Percentiles rank a stretch among this genome's conserved stretches.
phyloP scores from a whole-genome alignment of 208 protist genomes.

The Leishmania martiniquensis region DNA sequence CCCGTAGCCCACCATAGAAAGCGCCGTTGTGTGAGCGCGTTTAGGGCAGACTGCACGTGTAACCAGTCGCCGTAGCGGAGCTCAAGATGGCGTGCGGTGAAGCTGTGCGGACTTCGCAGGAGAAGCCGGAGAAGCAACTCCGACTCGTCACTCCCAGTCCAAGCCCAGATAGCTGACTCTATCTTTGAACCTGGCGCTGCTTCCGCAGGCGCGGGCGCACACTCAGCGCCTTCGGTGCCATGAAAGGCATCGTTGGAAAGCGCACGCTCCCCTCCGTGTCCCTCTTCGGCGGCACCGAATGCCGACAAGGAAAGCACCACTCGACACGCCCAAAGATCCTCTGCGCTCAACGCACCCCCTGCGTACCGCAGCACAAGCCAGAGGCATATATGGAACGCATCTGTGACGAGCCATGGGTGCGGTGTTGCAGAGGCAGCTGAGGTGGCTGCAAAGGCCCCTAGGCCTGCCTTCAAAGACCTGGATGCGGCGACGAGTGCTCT shows the following conservation, averaged over 20 bases:
- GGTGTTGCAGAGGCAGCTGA: constrained; percentile 5
- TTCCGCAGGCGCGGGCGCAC: neutral
- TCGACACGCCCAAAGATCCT: constrained; percentile 42
- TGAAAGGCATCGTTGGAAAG: neutral
- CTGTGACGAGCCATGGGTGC: constrained; percentile 41
- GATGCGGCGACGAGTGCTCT: constrained; percentile 16
- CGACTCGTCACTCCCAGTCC: constrained; percentile 36
- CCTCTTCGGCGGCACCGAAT: neutral
- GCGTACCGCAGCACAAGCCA: constrained; percentile 61
- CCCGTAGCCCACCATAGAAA: constrained; percentile 24
- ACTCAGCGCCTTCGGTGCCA: neutral
- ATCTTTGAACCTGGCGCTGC: neutral
- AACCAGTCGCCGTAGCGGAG: constrained; percentile 57
- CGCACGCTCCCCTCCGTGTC: neutral
- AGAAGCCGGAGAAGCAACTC: constrained; percentile 72
- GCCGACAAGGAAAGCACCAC: constrained; percentile 19
- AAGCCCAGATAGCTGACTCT: neutral
- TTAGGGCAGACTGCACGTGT: constrained; percentile 47
- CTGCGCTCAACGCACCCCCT: constrained; percentile 29
- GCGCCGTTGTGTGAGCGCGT: constrained; percentile 16
- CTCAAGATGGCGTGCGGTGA: constrained; percentile 50
- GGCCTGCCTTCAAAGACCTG: neutral
- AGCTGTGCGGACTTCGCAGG: constrained; percentile 38
- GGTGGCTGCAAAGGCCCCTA: neutral
- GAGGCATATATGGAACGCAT: constrained; percentile 54